phyloP scores from a whole-genome alignment of 2,329 filamentous ascomycete species.

The Trichoderma breve region DNA sequence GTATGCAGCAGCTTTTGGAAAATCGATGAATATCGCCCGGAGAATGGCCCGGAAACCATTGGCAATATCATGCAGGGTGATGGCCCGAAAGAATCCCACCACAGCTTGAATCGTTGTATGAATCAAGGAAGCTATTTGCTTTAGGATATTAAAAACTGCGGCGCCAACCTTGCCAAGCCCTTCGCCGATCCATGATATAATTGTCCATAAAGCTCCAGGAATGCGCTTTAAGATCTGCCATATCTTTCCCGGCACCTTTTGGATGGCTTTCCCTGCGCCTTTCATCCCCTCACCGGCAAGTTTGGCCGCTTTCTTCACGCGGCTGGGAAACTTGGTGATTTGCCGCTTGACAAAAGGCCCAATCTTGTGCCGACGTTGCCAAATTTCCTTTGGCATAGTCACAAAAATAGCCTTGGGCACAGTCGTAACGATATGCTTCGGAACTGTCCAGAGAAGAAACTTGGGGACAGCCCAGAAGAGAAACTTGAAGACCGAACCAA shows the following conservation, averaged over 20 bases:
- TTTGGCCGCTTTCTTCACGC: conserved; percentile 25
- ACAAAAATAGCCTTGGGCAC: conserved; percentile 33
- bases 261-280: conserved; percentile 26
- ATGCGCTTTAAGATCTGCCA: conserved; percentile 26
- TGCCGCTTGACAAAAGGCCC: conserved; percentile 33
- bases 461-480: conserved; percentile 34
- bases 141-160: conserved; percentile 28
- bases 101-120: conserved; percentile 38
- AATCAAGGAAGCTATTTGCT: conserved; percentile 33
- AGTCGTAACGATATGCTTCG: conserved; percentile 32
- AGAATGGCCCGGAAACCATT: conserved; percentile 35
- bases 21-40: conserved; percentile 33
- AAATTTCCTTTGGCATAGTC: conserved; percentile 29
- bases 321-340: conserved; percentile 28
- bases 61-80: conserved; percentile 42
- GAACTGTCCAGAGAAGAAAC: conserved; percentile 32
- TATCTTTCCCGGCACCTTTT: conserved; percentile 19
- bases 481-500: conserved; percentile 28
- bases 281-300: conserved; percentile 25
- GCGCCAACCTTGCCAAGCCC: conserved; percentile 29
- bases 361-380: conserved; percentile 30
- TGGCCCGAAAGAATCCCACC: conserved; percentile 33
- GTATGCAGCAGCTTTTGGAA: conserved; percentile 29
- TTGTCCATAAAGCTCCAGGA: conserved; percentile 28
- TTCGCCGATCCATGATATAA: conserved; percentile 33